Conservation (phyloP, 1,284 basidiomycete species). For the Cutaneotrichosporon cavernicola region DNA sequence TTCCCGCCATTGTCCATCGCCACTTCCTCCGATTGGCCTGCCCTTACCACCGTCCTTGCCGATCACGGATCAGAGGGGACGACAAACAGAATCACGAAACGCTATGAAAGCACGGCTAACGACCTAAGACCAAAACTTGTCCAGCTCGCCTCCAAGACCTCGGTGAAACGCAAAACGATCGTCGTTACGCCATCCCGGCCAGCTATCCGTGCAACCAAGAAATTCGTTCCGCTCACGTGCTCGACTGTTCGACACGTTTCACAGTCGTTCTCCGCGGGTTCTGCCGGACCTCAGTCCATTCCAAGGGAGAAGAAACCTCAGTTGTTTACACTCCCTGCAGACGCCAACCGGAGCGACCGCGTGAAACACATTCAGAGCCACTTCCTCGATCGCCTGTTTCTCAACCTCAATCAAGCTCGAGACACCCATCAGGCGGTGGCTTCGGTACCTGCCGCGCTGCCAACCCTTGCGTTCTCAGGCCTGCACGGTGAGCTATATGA, state of each 20-base stretch:
- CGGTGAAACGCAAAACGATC: background rate
- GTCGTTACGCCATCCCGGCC: background rate
- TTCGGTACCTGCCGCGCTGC: background rate
- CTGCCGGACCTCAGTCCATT: background rate
- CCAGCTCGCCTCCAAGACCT: background rate
- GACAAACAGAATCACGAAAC: background rate
- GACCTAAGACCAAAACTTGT: background rate
- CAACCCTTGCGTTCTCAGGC: constrained; percentile 27
- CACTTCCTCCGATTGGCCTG: background rate
- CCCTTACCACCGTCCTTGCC: background rate
- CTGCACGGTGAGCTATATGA: constrained; percentile 25
- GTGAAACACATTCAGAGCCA: constrained; percentile 8
- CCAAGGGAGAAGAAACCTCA: background rate
- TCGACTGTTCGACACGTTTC: background rate
- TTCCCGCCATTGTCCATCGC: background rate
- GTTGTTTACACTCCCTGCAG: background rate
- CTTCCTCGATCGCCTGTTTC: constrained; percentile 19
- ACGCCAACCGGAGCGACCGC: background rate
- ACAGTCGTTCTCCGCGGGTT: background rate
- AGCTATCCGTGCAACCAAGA: background rate
- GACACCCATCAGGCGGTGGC: background rate
- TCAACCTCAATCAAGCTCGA: constrained; percentile 20
- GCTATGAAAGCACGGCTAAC: background rate
- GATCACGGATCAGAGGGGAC: background rate
- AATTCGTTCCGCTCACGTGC: background rate